These are phyloP conservation scores for Firmiana major DNA, from an alignment of 345 rosid species.

Conservation along the genomic window DNA sequence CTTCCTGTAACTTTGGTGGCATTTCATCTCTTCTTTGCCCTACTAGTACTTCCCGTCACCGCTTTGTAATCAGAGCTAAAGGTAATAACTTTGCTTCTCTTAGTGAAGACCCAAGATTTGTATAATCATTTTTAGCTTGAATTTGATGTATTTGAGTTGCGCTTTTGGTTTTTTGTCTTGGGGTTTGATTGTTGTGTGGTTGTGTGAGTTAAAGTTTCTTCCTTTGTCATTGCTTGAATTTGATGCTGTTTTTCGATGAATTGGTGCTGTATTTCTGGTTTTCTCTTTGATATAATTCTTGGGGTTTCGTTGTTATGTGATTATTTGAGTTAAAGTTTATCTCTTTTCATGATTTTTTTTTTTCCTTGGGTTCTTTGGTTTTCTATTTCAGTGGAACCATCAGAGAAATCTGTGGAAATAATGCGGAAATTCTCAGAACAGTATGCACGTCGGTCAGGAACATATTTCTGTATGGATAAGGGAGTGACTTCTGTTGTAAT, in stretches of 20 bases:
- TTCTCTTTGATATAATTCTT: background rate
- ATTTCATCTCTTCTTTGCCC: constrained; percentile 37
- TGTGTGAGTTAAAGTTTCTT: background rate
- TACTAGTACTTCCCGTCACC: constrained; percentile 32
- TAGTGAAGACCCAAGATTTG: background rate
- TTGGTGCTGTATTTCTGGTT: background rate
- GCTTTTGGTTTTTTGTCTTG: background rate
- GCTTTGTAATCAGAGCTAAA: constrained; percentile 45
- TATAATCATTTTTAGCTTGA: background rate
- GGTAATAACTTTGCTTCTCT: constrained; percentile 23
- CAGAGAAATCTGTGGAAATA: constrained; percentile 82
- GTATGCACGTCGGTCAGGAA: constrained; percentile 89
- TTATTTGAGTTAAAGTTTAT: background rate
- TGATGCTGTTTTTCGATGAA: background rate
- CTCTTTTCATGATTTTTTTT: background rate
- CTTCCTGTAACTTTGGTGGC: constrained; percentile 38
- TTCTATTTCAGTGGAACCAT: constrained; percentile 61
- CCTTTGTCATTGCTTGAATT: background rate
- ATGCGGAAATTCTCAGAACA: constrained; percentile 99
- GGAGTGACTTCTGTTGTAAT: constrained; percentile 94
- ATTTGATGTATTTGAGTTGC: constrained; percentile 10
- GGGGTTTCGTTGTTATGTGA: background rate
- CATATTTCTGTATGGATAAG: constrained; percentile 89
- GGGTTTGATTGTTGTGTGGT: background rate
- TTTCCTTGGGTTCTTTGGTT: background rate